Evolutionary conservation across 2,329 filamentous ascomycete species (phyloP), one percentile per base, ranked within the genome.

Genomic region (Colletotrichum sublineola): DNA sequence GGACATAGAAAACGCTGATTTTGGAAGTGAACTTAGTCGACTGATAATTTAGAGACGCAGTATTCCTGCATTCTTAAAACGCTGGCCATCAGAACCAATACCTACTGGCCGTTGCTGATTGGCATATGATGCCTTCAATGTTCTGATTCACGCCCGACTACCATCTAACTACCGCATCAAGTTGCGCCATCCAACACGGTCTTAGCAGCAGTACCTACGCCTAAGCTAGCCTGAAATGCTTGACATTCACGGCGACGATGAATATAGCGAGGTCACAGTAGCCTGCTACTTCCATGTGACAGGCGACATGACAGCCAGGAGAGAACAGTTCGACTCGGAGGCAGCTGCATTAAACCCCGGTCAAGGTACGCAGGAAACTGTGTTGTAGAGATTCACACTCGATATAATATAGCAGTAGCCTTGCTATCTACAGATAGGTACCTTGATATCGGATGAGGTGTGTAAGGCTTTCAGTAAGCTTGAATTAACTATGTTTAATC

Each of bases 401-500:
- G 12, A 24, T 15, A 15, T 29, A 29, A 52, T 31, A 29, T 15
- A 29, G 44, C 44, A 46, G 44, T 18, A 46, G 5, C 12, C 24
- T 29, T 52, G 5, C 24, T 31, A 31, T 24, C 24, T 24, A 24
- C 24, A 24, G 24, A 24, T 24, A 24, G 24, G 24, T 3, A 52
- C 24, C 24, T 31, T 5, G 48, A 7, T 15, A 53, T 53, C 14
- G 50, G 14, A 31, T 31, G 24, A 6, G 20, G 20, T 1, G 14
- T 53, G 11, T 18, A 33, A 33, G 50, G 29, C 29, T 15, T 31
- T 40, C 2, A 57, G 20, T 33, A 29, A 18, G 24, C 56, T 68
- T 57, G 24, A 62, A 71, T 71, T 71, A 71, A 71, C 58, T 68
- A 67, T 67, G 48, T 67, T 44, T 61, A 24, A 40, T 71, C 64